Base-by-base conservation (phyloP, 805 yeast genomes). In the Pichia heedii region DNA sequence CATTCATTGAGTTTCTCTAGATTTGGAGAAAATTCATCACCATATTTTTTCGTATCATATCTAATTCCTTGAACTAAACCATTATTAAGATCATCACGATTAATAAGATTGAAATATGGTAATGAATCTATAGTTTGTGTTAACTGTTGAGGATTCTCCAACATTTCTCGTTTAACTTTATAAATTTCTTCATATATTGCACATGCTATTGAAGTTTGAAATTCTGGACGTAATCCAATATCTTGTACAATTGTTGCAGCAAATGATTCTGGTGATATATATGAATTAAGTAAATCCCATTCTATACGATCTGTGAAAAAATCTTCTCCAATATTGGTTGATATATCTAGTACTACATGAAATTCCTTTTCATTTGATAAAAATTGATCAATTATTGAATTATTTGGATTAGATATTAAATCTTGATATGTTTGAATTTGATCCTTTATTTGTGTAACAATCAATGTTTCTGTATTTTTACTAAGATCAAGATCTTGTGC, bases 251-350 rank as follows among this genome's bases (percentile, higher is more conserved):
- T 87, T 8, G 74, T 73, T 46, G 71, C 74, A 0, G 97, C 95
- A 67, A 93, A 93, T 42, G 66, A 66, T 58, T 88, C 96, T 0
- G 98, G 97, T 1, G 87, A 75, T 20, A 84, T 57, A 32, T 57
- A 43, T 30, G 66, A 70, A 49, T 66, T 71, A 8, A 66, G 56
- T 36, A 93, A 68, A 56, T 93, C 94, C 97, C 97, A 90, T 63
- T 93, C 97, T 50, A 93, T 82, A 59, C 84, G 83, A 62, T 93
- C 98, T 53, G 88, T 95, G 55, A 80, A 88, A 35, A 89, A 71
- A 53, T 80, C 81, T 57, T 84, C 84, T 50, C 88, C 87, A 48
- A 93, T 66, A 56, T 83, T 86, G 39, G 93, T 84, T 15, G 90
- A 79, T 33, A 93, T 63, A 50, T 87, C 84, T 30, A 93, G 73